Percentiles rank a stretch among this genome's conserved stretches.
These are phyloP conservation scores for Eucalyptus melliodora DNA, from an alignment of 345 rosid genomes.

Conservation along the genomic window DNA sequence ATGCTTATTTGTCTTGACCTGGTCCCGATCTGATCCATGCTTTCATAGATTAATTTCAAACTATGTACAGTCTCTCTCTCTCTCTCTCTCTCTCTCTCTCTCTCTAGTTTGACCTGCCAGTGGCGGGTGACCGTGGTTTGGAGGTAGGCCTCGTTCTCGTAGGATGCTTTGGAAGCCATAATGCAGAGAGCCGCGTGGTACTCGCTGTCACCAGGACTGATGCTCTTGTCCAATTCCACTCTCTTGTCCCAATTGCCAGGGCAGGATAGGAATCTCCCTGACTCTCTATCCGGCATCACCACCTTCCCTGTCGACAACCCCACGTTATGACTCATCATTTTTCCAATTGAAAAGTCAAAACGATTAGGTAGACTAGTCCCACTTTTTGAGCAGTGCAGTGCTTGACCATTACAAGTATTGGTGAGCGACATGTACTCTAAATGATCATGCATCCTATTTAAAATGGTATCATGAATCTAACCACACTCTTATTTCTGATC, in stretches of 20 bases:
- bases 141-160: slow-evolving; percentile 50
- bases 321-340: neutral
- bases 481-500: neutral
- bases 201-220: slow-evolving; percentile 19
- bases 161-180: slow-evolving; percentile 58
- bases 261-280: slow-evolving; percentile 31
- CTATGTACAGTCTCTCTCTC: neutral
- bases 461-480: neutral
- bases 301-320: slow-evolving; percentile 16
- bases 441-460: neutral
- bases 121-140: slow-evolving; percentile 15
- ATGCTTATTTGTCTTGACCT: slow-evolving; percentile 5
- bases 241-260: slow-evolving; percentile 38
- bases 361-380: neutral
- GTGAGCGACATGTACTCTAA: neutral
- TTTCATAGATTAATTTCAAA: neutral
- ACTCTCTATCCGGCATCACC: slow-evolving; percentile 20
- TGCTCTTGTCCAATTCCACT: slow-evolving; percentile 25
- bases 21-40: neutral
- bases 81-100: neutral
- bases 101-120: slow-evolving; percentile 38
- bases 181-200: slow-evolving; percentile 40
- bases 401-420: neutral
- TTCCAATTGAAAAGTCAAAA: neutral
- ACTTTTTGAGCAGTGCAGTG: neutral